Evolutionary conservation across 345 rosid species (phyloP).

Genomic region (Laguncularia racemosa): DNA sequence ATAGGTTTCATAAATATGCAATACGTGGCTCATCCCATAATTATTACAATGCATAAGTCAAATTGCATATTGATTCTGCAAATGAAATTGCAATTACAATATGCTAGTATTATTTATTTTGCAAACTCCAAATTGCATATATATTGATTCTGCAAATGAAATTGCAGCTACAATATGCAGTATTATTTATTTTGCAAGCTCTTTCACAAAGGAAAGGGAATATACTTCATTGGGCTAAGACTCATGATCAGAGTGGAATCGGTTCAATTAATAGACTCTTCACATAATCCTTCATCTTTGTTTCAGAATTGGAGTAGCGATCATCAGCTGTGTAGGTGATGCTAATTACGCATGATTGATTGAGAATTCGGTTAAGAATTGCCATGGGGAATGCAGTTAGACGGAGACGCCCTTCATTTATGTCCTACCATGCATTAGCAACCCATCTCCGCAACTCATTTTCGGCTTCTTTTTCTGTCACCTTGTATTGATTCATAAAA

Average conservation of each 20-base stretch:
- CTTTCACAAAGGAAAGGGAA: too few species aligned
- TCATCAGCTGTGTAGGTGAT: constrained; percentile 18
- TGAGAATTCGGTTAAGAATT: constrained; percentile 14
- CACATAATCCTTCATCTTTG: constrained; percentile 1
- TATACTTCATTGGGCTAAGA: too few species aligned
- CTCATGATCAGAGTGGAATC: constrained; percentile 1
- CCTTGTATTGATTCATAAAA: constrained; percentile 6
- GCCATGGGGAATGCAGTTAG: constrained; percentile 7
- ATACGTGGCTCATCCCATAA: too few species aligned
- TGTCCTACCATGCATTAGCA: constrained; percentile 14
- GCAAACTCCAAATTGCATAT: too few species aligned
- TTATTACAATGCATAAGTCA: too few species aligned
- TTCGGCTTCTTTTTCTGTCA: constrained; percentile 6
- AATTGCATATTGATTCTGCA: too few species aligned
- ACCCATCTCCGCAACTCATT: constrained; percentile 5
- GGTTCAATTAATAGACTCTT: constrained; percentile 9
- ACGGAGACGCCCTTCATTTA: constrained; percentile 12
- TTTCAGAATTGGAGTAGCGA: constrained; percentile 2
- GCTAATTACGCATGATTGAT: constrained; percentile 11
- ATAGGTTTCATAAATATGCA: too few species aligned
- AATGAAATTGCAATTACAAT: too few species aligned
- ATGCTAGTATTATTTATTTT: too few species aligned
- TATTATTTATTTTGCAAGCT: too few species aligned
- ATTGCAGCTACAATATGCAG: too few species aligned
- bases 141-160: too few species aligned